Evolutionary conservation across 2,329 filamentous ascomycete genomes (phyloP).

Genomic region (Trichothecium roseum): DNA sequence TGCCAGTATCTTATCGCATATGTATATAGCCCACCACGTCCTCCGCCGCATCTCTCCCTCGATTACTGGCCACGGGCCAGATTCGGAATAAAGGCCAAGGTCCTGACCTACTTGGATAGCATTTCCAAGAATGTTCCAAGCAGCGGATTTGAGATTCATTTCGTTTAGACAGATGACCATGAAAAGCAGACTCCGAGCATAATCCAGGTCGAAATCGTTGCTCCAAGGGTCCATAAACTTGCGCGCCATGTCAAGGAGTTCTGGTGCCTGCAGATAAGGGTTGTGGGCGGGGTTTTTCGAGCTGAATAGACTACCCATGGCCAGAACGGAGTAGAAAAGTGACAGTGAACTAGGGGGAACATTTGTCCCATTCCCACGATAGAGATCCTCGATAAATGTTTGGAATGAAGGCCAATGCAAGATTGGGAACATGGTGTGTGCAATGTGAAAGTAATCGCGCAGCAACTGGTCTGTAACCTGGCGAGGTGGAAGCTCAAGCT

Average conservation of each 20-base stretch:
- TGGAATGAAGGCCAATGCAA: slow-evolving; percentile 82
- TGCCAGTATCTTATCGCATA: slow-evolving; percentile 72
- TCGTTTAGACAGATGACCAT: slow-evolving; percentile 74
- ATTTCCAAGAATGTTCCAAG: slow-evolving; percentile 76
- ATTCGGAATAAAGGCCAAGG: slow-evolving; percentile 68
- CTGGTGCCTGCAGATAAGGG: slow-evolving; percentile 21
- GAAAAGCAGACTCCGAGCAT: slow-evolving; percentile 62
- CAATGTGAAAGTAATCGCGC: slow-evolving; percentile 61
- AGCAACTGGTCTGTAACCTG: slow-evolving; percentile 62
- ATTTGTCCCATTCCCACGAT: slow-evolving; percentile 50
- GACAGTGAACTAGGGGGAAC: slow-evolving; percentile 63
- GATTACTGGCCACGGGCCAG: slow-evolving; percentile 60
- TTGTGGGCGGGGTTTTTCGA: slow-evolving; percentile 11
- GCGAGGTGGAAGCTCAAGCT: slow-evolving; percentile 61
- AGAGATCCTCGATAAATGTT: slow-evolving; percentile 65
- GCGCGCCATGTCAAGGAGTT: slow-evolving; percentile 62
- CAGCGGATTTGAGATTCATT: slow-evolving; percentile 74
- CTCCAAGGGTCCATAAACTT: slow-evolving; percentile 70
- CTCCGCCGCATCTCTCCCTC: slow-evolving; percentile 80
- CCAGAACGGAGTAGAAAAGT: slow-evolving; percentile 73
- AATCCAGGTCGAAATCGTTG: slow-evolving; percentile 65
- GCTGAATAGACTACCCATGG: slow-evolving; percentile 69
- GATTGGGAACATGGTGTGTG: slow-evolving; percentile 75
- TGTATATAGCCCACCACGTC: slow-evolving; percentile 91
- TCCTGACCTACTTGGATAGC: slow-evolving; percentile 76